phyloP scores from a whole-genome alignment of 768 basidiomycete species.

The Mrakia hoshinonis region DNA sequence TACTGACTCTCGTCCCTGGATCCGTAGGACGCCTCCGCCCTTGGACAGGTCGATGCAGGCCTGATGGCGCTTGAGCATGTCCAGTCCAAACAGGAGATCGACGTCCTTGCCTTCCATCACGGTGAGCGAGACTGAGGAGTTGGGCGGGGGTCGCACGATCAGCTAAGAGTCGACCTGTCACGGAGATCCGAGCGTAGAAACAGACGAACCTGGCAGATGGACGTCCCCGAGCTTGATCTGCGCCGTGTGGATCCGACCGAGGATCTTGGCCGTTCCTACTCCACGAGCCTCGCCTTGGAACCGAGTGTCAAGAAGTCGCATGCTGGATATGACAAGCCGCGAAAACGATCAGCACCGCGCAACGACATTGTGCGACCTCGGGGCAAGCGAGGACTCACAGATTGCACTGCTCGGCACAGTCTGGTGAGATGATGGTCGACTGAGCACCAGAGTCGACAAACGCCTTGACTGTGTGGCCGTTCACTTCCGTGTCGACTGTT shows the following conservation, averaged over 20 bases:
- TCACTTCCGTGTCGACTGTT: slow-evolving; percentile 76
- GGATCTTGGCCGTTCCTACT: slow-evolving; percentile 87
- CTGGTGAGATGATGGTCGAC: slow-evolving; percentile 90
- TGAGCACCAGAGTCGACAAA: slow-evolving; percentile 99
- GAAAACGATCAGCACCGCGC: too few relatives aligned
- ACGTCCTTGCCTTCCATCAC: slow-evolving; percentile 94
- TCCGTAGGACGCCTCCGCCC: slow-evolving; percentile 62
- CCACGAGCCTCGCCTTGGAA: slow-evolving; percentile 54
- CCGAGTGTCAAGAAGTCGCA: slow-evolving; percentile 18
- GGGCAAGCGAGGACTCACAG: slow-evolving; percentile 45
- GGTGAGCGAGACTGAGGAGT: slow-evolving; percentile 65
- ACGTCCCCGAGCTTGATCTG: slow-evolving; percentile 81
- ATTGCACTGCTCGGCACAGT: slow-evolving; percentile 81
- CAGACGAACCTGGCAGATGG: slow-evolving; percentile 49
- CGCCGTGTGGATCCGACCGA: slow-evolving; percentile 87
- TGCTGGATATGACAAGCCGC: neutral
- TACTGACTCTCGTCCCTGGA: slow-evolving; percentile 63
- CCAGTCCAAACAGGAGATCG: slow-evolving; percentile 93
- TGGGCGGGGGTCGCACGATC: too few relatives aligned
- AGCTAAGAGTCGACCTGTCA: too few relatives aligned
- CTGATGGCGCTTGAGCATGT: slow-evolving; percentile 97
- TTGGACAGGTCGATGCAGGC: slow-evolving; percentile 90
- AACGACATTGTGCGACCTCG: too few relatives aligned
- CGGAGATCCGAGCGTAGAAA: too few relatives aligned
- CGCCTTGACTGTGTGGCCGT: slow-evolving; percentile 79